These are phyloP conservation scores for Scleromitrula shiraiana DNA, from an alignment of 2,329 filamentous ascomycete species.

Conservation along the genomic window DNA sequence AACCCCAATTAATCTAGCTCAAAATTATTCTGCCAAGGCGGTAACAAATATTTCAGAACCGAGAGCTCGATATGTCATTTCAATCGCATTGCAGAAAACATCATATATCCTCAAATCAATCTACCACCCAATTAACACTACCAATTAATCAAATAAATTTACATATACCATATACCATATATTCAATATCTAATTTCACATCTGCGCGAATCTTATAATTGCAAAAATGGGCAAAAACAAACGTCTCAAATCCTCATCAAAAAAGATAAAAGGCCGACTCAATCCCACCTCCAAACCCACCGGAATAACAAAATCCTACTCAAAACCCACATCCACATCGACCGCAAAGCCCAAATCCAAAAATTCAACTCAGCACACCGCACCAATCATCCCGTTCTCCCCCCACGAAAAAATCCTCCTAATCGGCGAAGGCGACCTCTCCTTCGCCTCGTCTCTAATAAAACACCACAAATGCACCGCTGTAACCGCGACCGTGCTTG, in stretches of 20 bases:
- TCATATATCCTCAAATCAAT: no score
- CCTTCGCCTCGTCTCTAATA: conserved; percentile 62
- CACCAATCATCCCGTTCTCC: conserved; percentile 59
- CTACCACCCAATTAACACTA: no score
- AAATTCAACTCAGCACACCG: conserved; percentile 25
- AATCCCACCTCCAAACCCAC: conserved; percentile 10
- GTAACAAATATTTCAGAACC: no score
- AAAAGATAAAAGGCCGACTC: background rate
- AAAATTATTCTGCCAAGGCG: no score
- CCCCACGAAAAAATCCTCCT: conserved; percentile 62
- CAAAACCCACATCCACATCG: conserved; percentile 2
- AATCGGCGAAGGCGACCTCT: conserved; percentile 74
- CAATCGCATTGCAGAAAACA: no score
- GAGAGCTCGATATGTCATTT: no score
- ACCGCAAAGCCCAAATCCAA: conserved; percentile 1
- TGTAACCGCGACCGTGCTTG: conserved; percentile 63
- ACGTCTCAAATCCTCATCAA: background rate
- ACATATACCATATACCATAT: no score
- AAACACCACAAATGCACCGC: conserved; percentile 57
- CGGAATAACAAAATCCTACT: background rate
- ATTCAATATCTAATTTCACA: no score
- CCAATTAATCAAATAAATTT: no score
- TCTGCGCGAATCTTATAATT: no score
- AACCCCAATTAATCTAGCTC: no score
- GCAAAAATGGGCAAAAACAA: background rate